Conservation (phyloP, 169 alveolate genomes). For the Fabrea salina region DNA sequence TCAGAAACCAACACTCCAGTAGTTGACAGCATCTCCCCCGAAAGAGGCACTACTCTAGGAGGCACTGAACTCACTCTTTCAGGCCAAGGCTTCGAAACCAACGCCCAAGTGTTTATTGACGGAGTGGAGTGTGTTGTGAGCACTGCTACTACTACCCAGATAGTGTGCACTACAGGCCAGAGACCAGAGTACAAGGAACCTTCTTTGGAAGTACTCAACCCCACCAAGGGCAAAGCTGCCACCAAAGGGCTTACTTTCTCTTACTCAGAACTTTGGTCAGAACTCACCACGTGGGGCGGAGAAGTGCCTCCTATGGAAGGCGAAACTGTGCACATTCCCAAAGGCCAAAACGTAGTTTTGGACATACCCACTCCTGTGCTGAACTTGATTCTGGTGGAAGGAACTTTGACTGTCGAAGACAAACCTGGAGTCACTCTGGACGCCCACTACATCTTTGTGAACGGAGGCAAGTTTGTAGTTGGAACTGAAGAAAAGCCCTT, state of each 20-base stretch:
- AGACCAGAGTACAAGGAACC: conserved; percentile 37
- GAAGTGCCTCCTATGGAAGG: conserved; percentile 71
- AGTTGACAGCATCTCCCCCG: conserved; percentile 37
- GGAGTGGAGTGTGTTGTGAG: conserved; percentile 53
- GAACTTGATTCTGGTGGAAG: conserved; percentile 56
- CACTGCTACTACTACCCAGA: conserved; percentile 35
- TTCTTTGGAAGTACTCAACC: conserved; percentile 19
- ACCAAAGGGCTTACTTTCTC: conserved; percentile 32
- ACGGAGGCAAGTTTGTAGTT: conserved; percentile 51
- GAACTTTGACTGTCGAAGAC: conserved; percentile 47
- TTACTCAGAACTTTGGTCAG: conserved; percentile 64
- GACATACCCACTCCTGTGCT: conserved; percentile 56
- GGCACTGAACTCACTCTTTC: conserved; percentile 51
- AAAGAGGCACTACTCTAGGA: conserved; percentile 51
- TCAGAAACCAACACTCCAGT: conserved; percentile 32
- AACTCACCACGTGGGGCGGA: conserved; percentile 74
- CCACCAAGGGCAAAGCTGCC: conserved; percentile 34
- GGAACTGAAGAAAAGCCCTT: conserved; percentile 63
- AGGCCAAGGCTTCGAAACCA: conserved; percentile 29
- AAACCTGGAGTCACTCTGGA: conserved; percentile 52
- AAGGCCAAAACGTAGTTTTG: conserved; percentile 60
- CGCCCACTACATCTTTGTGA: conserved; percentile 60
- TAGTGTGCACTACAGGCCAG: conserved; percentile 54
- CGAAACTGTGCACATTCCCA: conserved; percentile 65
- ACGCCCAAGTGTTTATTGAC: conserved; percentile 42